Evolutionary conservation across 176 grass and related monocot species (phyloP).

Genomic region (Musa troglodytarum): DNA sequence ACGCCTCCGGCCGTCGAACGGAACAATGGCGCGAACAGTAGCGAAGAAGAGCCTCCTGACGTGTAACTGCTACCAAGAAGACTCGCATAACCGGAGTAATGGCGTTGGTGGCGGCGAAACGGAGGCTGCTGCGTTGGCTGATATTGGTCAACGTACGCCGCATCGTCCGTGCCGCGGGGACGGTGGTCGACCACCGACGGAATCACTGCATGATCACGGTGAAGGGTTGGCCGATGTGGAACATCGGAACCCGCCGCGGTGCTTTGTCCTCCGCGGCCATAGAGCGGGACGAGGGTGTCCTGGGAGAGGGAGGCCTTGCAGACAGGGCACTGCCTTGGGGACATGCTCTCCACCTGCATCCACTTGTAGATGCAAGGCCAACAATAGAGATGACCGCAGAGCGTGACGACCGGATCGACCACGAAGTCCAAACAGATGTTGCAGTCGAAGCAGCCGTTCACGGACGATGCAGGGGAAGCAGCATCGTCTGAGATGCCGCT

Average conservation of each 20-base stretch:
- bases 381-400: slow-evolving; percentile 93
- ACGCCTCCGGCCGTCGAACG: slow-evolving; percentile 44
- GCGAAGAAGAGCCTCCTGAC: neutral
- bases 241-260: neutral
- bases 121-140: neutral
- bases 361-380: slow-evolving; percentile 99
- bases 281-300: slow-evolving; percentile 67
- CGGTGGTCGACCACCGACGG: neutral
- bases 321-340: slow-evolving; percentile 51
- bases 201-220: slow-evolving; percentile 4
- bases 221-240: slow-evolving; percentile 36
- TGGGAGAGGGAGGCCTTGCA: slow-evolving; percentile 56
- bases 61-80: neutral
- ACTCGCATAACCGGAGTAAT: neutral
- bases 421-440: slow-evolving; percentile 87
- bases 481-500: neutral
- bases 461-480: neutral
- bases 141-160: neutral
- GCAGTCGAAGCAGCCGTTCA: slow-evolving; percentile 74
- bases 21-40: slow-evolving; percentile 14
- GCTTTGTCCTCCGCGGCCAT: slow-evolving; percentile 46
- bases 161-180: neutral
- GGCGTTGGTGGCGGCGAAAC: neutral
- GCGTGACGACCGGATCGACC: slow-evolving; percentile 73
- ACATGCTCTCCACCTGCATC: slow-evolving; percentile 32